Evolutionary conservation across 768 basidiomycete species (phyloP).

Genomic region (Suillus luteus): DNA sequence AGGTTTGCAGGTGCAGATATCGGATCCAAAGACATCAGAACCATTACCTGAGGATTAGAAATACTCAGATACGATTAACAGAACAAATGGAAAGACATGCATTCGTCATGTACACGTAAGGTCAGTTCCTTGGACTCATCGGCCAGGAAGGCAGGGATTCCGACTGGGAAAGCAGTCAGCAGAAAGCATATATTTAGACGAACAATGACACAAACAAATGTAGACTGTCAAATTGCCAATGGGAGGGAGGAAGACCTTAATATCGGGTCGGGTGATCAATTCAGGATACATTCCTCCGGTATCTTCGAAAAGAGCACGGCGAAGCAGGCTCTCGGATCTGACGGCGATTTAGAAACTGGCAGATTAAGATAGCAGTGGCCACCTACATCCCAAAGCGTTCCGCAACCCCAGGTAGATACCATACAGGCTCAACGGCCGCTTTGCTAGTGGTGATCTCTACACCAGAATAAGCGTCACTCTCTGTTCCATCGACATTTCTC

Average conservation of each 20-base stretch:
- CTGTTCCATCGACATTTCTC: constrained; percentile 62
- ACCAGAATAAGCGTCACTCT: constrained; percentile 62
- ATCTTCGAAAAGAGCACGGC: constrained; percentile 94
- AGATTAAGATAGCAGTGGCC: not conserved
- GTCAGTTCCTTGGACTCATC: constrained; percentile 82
- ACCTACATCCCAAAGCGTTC: constrained; percentile 90
- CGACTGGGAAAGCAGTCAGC: constrained; percentile 44
- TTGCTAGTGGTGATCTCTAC: constrained; percentile 89
- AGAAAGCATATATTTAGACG: constrained; percentile 6
- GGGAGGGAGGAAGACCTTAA: constrained; percentile 94
- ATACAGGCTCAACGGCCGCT: constrained; percentile 95
- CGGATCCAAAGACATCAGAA: constrained; percentile 94
- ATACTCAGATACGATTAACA: not conserved
- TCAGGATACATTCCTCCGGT: constrained; percentile 97
- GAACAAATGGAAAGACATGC: constrained; percentile 40
- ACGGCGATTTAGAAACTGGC: constrained; percentile 1
- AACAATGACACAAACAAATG: constrained; percentile 59
- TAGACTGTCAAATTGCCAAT: constrained; percentile 92
- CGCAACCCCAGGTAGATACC: constrained; percentile 93
- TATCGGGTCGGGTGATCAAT: constrained; percentile 90
- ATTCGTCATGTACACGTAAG: constrained; percentile 92
- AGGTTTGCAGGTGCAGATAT: constrained; percentile 91
- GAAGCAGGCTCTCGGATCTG: constrained; percentile 80
- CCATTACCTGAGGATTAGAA: constrained; percentile 67
- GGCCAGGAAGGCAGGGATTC: constrained; percentile 75